Base-by-base conservation (phyloP, 1,284 basidiomycete species). In the Malassezia restricta region DNA sequence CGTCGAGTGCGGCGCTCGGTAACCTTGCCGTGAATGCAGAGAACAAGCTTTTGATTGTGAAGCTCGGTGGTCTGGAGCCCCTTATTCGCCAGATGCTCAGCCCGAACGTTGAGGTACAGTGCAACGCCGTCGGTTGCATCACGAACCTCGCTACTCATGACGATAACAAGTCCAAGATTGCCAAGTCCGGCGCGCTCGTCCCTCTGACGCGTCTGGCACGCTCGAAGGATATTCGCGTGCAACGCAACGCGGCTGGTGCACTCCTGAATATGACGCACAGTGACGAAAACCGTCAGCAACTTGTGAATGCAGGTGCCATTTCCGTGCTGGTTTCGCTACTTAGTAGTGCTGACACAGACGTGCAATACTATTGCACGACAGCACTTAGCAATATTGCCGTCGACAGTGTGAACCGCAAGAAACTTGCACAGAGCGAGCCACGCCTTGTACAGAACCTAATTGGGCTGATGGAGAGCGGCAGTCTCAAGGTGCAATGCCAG, bases 131-230 rank as follows among this genome's bases (percentile, higher is more conserved):
- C 33, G 94, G 94, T 33, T 98, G 94, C 75, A 91, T 99, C 51
- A 99, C 94, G 33, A 99, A 99, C 75, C 80, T 99, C 49, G 94
- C 94, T 15, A 98, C 92, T 1, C 92, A 98, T 76, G 91, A 99
- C 71, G 94, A 99, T 74, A 99, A 99, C 81, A 99, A 99, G 81
- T 95, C 91, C 45, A 95, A 94, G 80, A 99, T 99, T 59, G 94
- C 94, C 49, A 96, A 96, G 78, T 96, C 91, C 4, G 94, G 94
- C 47, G 94, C 94, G 12, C 78, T 99, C 46, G 89, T 96, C 27
- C 94, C 94, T 35, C 81, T 99, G 38, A 98, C 94, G 41, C 83
- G 94, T 45, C 80, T 99, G 41, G 94, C 94, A 41, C 84, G 89
- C 57, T 95, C 91, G 30, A 98, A 96, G 76, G 94, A 99, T 75